Conservation (phyloP, 2,329 filamentous ascomycete species). For the Neopestalotiopsis sp. region DNA sequence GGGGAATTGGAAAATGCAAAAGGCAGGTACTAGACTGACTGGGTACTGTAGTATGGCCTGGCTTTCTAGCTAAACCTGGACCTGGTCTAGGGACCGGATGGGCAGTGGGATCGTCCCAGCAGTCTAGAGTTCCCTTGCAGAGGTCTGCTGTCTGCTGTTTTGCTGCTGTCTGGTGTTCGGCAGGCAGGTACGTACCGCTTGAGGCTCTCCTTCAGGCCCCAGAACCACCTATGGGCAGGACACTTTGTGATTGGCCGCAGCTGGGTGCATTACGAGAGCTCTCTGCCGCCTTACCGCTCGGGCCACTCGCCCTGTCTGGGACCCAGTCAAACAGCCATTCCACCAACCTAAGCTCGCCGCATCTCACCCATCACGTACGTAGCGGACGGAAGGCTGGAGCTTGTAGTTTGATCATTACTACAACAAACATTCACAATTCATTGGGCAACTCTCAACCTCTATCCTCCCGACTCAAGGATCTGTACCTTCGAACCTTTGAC, state of each 20-base stretch:
- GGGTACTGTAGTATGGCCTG: neutral
- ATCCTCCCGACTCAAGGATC: neutral
- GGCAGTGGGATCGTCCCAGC: neutral
- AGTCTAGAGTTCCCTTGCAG: neutral
- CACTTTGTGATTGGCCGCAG: conserved; percentile 13
- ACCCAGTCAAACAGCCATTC: conserved; percentile 9
- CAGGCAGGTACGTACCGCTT: conserved; percentile 7
- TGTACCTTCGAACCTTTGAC: neutral
- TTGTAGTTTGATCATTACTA: neutral
- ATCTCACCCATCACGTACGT: neutral
- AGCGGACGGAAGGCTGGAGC: conserved; percentile 9
- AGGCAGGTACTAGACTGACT: neutral
- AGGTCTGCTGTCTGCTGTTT: neutral
- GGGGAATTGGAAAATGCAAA: neutral
- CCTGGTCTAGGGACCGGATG: neutral
- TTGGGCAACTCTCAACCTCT: neutral
- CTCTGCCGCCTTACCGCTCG: conserved; percentile 22
- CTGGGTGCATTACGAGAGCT: conserved; percentile 22
- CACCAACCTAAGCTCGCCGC: neutral
- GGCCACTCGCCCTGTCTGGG: conserved; percentile 3
- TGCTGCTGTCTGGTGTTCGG: neutral
- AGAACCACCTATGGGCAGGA: neutral
- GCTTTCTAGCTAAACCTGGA: neutral
- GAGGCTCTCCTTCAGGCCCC: neutral
- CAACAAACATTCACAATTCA: neutral